Evolutionary conservation across 306 rosid genomes (phyloP), one percentile per base, ranked within the genome.

Genomic region (Gleditsia sinensis): DNA sequence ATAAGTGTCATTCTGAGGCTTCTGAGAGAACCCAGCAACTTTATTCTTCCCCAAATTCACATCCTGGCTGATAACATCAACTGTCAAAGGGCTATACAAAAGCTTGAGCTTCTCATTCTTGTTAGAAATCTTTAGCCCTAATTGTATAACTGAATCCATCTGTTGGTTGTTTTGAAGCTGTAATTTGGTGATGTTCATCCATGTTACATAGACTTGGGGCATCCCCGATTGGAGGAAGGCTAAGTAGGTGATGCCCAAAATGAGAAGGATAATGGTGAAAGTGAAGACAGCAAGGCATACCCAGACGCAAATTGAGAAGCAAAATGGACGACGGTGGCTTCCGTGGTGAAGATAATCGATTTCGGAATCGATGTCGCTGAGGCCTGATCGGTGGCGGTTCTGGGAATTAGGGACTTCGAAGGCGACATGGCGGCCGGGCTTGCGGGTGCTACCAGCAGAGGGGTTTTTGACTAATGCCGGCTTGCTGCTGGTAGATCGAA

Each of bases 251-350:
- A 85, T 68, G 1, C 75, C 83, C 0, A 53, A 0, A 3, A 89
- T 43, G 71, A 89, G 74, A 21, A 84, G 2, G 20, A 68, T 9
- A 2, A 83, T 60, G 10, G 78, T 9, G 4, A 80, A 2, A 10
- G 82, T 32, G 56, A 85, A 85, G 0, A 66, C 0, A 3, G 21
- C 0, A 21, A 87, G 5, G 68, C 86, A 83, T 11, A 82, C 17
- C 86, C 90, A 83, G 0, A 74, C 87, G 27, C 83, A 81, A 64
- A 77, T 71, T 33, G 83, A 71, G 10, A 80, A 65, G 20, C 67
- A 64, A 17, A 14, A 6, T 4, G 83, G 80, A 0, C 64, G 80
- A 0, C 64, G 72, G 43, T n/a, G 1, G 19, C 28, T 60, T 24
- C 74, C 76, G 3, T 39, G 49, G 3, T 79, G 78, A 40, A 58